Conservation (phyloP, 1,284 basidiomycete species). For the Pseudozyma flocculosa region DNA sequence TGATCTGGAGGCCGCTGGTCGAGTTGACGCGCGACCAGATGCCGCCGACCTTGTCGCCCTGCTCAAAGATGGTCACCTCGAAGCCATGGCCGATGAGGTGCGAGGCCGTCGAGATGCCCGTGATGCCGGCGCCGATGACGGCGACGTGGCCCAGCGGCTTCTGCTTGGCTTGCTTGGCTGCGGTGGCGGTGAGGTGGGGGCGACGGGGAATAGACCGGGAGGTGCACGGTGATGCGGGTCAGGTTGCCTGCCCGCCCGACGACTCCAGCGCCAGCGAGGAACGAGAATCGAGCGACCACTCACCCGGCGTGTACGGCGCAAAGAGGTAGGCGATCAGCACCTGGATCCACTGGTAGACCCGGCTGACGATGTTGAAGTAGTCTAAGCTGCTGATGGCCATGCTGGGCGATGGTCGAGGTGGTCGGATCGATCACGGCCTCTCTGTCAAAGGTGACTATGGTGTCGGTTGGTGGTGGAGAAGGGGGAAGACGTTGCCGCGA, state of each 20-base stretch:
- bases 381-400: slow-evolving; percentile 8
- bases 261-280: too few species aligned
- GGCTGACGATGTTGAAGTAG: slow-evolving; percentile 20
- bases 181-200: background rate
- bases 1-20: slow-evolving; percentile 67
- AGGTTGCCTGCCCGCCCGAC: too few species aligned
- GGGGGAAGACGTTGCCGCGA: too few species aligned
- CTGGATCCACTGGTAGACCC: slow-evolving; percentile 49
- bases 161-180: slow-evolving; percentile 17
- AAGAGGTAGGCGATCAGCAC: slow-evolving; percentile 43
- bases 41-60: slow-evolving; percentile 59
- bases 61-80: slow-evolving; percentile 58
- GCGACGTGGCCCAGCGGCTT: slow-evolving; percentile 54
- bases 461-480: too few species aligned
- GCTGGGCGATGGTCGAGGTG: too few species aligned
- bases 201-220: too few species aligned
- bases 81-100: slow-evolving; percentile 57
- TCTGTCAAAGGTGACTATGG: too few species aligned
- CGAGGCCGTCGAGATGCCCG: slow-evolving; percentile 56
- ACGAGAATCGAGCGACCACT: too few species aligned
- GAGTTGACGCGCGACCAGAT: slow-evolving; percentile 69
- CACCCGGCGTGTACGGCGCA: slow-evolving; percentile 40
- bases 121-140: slow-evolving; percentile 58
- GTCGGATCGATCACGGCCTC: too few species aligned
- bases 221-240: too few species aligned